Evolutionary conservation across 495 filamentous ascomycete species (phyloP).

Genomic region (Annulohypoxylon maeteangense): DNA sequence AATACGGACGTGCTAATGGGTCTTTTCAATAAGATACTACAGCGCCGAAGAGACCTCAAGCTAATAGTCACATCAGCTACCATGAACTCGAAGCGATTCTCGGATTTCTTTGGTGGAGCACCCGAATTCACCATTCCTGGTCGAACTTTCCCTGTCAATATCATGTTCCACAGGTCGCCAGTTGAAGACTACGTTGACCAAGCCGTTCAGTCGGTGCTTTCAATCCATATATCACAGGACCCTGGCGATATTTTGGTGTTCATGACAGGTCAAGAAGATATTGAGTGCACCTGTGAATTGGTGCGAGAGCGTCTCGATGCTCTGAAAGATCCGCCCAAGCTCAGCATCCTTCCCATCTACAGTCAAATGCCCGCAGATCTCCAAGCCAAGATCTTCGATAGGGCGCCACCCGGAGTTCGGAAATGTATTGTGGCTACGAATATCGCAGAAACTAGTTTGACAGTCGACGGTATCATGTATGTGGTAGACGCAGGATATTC

Average conservation of each 20-base stretch:
- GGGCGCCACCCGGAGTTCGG: conserved; percentile 85
- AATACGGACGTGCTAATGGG: conserved; percentile 99
- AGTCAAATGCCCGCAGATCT: conserved; percentile 99
- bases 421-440: conserved; percentile 99
- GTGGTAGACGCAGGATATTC: conserved; percentile 97
- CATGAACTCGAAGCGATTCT: conserved; percentile 98
- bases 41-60: conserved; percentile 89
- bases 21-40: conserved; percentile 94
- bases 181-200: conserved; percentile 98
- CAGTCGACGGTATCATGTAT: conserved; percentile 99
- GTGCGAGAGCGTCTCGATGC: conserved; percentile 88
- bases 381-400: conserved; percentile 97
- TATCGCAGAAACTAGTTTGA: conserved; percentile 97
- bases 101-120: conserved; percentile 96
- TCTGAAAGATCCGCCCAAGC: conserved; percentile 92
- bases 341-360: conserved; percentile 97
- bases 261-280: conserved; percentile 99
- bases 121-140: conserved; percentile 98
- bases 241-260: conserved; percentile 96
- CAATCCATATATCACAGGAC: conserved; percentile 96
- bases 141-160: conserved; percentile 95
- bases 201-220: conserved; percentile 94
- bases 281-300: conserved; percentile 94
- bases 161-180: conserved; percentile 93
- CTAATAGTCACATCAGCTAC: conserved; percentile 98